Conservation (phyloP, 225 moss, liverwort and hornwort species). For the Lunularia cruciata region DNA sequence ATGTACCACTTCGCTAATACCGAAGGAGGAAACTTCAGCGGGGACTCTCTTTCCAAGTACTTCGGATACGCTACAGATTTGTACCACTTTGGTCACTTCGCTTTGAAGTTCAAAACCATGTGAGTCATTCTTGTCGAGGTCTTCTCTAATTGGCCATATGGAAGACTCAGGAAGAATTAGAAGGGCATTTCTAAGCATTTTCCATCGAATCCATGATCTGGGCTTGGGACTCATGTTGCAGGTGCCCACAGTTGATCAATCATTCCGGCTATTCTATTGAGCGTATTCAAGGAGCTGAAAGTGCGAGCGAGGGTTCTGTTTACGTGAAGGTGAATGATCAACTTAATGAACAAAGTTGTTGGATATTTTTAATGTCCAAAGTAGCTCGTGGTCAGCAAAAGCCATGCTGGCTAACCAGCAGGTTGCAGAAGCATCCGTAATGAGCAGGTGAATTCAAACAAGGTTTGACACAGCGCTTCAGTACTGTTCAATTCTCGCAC, state of each 20-base stretch:
- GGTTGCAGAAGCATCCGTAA: constrained; percentile 20
- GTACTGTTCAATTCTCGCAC: too few relatives aligned
- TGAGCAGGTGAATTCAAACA: too few relatives aligned
- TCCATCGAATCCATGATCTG: too few relatives aligned
- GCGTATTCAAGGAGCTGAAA: constrained; percentile 17
- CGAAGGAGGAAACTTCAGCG: constrained; percentile 62
- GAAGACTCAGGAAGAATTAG: neutral
- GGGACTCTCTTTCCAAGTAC: constrained; percentile 55
- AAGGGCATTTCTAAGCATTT: too few relatives aligned
- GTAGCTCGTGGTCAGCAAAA: constrained; percentile 25
- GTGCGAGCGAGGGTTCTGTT: constrained; percentile 8
- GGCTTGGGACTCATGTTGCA: too few relatives aligned
- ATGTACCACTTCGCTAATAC: constrained; percentile 75
- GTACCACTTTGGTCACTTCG: constrained; percentile 82
- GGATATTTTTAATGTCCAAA: constrained; percentile 31
- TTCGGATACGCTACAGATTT: constrained; percentile 52
- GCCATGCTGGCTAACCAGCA: constrained; percentile 33
- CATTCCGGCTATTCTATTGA: constrained; percentile 59
- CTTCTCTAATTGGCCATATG: neutral
- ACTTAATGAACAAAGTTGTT: neutral
- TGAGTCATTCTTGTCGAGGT: constrained; percentile 34
- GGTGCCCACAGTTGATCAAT: constrained; percentile 64
- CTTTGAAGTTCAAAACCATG: constrained; percentile 76
- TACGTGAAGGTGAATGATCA: constrained; percentile 34
- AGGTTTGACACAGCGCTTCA: too few relatives aligned